Conservation (phyloP, 163 green algal species). For the Scenedesmus sp. region DNA sequence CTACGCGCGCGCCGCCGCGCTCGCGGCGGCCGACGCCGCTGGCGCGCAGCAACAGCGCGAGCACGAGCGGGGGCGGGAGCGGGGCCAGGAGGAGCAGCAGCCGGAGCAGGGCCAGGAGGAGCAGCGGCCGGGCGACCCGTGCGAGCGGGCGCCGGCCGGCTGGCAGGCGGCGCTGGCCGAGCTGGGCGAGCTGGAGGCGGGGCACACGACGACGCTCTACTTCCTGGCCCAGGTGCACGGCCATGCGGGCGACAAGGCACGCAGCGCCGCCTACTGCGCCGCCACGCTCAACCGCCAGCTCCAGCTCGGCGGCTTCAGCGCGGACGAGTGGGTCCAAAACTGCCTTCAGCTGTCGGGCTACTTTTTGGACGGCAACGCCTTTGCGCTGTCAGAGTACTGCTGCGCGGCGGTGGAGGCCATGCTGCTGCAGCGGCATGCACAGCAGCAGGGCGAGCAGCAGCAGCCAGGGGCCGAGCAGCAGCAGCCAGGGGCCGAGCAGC, state of each 20-base stretch:
- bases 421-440: constrained; percentile 21
- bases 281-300: constrained; percentile 68
- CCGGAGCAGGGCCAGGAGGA: not conserved
- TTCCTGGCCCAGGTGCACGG: constrained; percentile 54
- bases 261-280: constrained; percentile 63
- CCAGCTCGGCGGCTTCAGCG: constrained; percentile 42
- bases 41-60: no score
- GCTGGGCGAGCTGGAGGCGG: constrained; percentile 26
- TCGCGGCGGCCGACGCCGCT: no score
- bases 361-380: constrained; percentile 56
- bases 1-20: constrained; percentile 26
- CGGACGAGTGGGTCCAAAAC: constrained; percentile 71
- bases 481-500: not conserved
- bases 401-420: constrained; percentile 36
- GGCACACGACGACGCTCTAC: constrained; percentile 59
- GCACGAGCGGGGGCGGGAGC: no score
- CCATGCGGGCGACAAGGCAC: constrained; percentile 44
- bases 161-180: not conserved
- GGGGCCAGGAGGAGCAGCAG: not conserved
- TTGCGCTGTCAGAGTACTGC: constrained; percentile 58
- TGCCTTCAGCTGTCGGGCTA: constrained; percentile 64
- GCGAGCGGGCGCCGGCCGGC: not conserved
- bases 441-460: constrained; percentile 15
- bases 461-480: not conserved
- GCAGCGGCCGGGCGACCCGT: not conserved